Base-by-base conservation (phyloP, 78 protist genomes). In the Capsaspora owczarzaki region DNA sequence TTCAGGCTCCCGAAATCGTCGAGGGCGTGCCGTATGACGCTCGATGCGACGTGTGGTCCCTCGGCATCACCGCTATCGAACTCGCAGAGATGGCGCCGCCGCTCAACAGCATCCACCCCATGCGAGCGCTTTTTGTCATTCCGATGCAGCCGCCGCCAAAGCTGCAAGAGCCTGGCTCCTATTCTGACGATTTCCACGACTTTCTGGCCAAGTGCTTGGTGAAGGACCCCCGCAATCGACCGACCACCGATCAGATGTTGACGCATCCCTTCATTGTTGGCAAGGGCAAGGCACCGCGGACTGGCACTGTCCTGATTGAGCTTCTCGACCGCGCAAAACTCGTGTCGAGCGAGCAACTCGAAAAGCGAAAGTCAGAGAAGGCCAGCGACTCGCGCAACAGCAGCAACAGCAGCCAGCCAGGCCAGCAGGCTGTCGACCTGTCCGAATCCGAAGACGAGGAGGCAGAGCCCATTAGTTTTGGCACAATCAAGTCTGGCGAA, bases 31-130 rank as follows among this genome's bases (percentile, higher is more conserved):
- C 23, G 6, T 76, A 76, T 70, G 49, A 35, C 70, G 37, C 0
- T 0, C 0, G 23, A 31, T 83, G 87, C 12, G 95, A 92, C 82
- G 56, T 92, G n/a, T 92, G 92, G 93, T 68, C 89, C 23, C 47
- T 92, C 20, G 95, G 95, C 37, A 85, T 92, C 53, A 86, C 92
- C 27, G 1, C 6, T 27, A 70, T 85, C 27, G 96, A 93, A 61
- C n/a, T 90, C 71, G 87, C 91, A 20, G 86, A 79, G 46, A 61
- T 63, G 6, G 16, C 0, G 4, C 92, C 93, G 29, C 95, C 95
- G 1, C 38, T 51, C 60, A 16, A 0, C 35, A 12, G 85, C 33
- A 0, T 83, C 35, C 85, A 66, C 43, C 95, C 95, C n/a, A 85
- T 87, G 91, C 78, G 84, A 0, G 78, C 83, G 29, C 80, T 82